Evolutionary conservation across 75 land plant genomes (phyloP), one percentile per base, ranked within the genome.

Genomic region (Pinus taeda): DNA sequence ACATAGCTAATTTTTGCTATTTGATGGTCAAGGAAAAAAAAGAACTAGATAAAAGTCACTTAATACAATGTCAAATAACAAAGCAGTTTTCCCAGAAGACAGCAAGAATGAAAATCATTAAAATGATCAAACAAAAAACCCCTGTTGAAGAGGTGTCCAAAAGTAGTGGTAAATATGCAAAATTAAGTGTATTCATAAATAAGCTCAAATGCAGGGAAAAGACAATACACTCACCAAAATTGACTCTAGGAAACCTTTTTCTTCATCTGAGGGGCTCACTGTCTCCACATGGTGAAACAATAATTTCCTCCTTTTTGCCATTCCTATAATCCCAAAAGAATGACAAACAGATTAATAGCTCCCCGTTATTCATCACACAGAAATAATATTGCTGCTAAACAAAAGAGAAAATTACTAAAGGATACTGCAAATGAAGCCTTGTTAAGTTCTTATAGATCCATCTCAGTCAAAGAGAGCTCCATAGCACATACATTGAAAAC

Each of bases 281-380:
- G 71, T 67, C 49, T 67, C 71, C 71, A 67, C 71, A 5, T 67
- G 71, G 20, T 67, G 71, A 67, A 67, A 67, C 45, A 67, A 37
- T n/a, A 67, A 67, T 67, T 67, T 67, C 71, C 45, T 36, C n/a
- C 30, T 17, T 36, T 37, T 20, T 67, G 71, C n/a, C 39, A 67
- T 37, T 39, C 71, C 71, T 67, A n/a, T n/a, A 39, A 17, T 39
- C 42, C 71, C 39, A 67, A 37, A 67, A 17, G 21, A 39, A 15
- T 67, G 6, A 67, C 42, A 1, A 67, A 49, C 4, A 67, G 49
- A 67, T 67, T 37, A 67, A 33, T 67, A 67, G 45, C 71, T 66
- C n/a, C 71, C 42, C 71, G 18, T 36, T 22, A 36, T 67, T 67
- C 4, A 67, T 67, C 20, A 67, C 8, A 67, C 8, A 20, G 15